A percentile compares a stretch with the other conserved stretches of the same genome.
Evolutionary conservation across 148 eudicot genomes (phyloP).

Genomic region (Fagopyrum homotropicum): DNA sequence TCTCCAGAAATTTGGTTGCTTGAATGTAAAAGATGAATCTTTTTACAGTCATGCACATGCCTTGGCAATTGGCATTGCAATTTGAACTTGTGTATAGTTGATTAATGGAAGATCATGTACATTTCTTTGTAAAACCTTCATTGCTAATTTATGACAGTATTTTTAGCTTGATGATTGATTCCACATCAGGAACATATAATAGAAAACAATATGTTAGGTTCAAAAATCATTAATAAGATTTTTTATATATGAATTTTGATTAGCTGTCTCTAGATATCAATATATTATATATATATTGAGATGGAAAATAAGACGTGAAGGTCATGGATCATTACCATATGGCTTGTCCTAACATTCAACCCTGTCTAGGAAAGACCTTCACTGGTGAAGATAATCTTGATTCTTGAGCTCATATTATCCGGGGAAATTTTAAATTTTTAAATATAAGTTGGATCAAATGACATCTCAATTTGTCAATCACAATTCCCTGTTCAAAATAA

Average conservation of each 20-base stretch:
- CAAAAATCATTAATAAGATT: too few species aligned
- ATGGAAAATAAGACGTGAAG: background rate
- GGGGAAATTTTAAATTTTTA: background rate
- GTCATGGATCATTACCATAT: background rate
- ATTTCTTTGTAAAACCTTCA: background rate
- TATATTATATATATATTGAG: too few species aligned
- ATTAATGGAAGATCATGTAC: background rate
- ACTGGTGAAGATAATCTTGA: background rate
- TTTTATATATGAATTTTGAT: too few species aligned
- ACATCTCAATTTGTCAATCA: background rate
- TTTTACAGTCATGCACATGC: background rate
- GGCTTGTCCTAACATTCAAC: background rate
- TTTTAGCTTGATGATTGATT: background rate
- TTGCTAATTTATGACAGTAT: background rate
- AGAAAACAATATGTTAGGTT: too few species aligned
- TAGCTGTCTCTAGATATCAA: too few species aligned
- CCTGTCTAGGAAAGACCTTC: background rate
- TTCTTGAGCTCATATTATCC: too few species aligned
- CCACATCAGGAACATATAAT: background rate
- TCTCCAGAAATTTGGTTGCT: background rate
- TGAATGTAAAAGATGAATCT: slow-evolving; percentile 1
- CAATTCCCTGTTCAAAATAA: background rate
- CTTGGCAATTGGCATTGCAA: background rate
- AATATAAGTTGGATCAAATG: background rate
- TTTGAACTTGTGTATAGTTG: slow-evolving; percentile 4